Evolutionary conservation across 75 land plant genomes (phyloP).

Genomic region (Selaginella moellendorffii): DNA sequence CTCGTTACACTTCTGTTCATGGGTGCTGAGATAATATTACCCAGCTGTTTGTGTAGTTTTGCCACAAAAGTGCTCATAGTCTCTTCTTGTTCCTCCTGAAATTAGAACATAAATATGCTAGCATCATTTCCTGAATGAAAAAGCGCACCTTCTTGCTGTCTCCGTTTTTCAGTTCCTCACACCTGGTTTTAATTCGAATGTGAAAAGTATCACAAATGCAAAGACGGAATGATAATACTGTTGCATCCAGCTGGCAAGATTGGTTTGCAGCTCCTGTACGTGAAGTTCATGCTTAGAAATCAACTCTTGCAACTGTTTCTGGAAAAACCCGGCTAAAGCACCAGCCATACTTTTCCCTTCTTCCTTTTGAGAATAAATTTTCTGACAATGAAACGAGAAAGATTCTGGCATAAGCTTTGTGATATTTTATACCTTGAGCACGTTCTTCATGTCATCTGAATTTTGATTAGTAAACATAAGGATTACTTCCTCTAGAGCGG

Average conservation of each 20-base stretch:
- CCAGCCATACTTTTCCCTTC: neutral
- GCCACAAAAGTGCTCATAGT: neutral
- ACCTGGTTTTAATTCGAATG: no score
- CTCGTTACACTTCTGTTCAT: neutral
- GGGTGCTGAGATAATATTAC: neutral
- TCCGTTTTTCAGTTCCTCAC: neutral
- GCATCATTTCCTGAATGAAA: neutral
- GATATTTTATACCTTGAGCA: neutral
- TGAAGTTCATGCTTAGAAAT: neutral
- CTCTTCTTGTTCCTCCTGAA: neutral
- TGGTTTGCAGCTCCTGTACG: neutral
- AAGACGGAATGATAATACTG: no score
- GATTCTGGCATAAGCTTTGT: no score
- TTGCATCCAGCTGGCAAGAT: neutral
- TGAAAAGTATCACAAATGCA: no score
- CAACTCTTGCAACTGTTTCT: neutral
- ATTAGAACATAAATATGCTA: neutral
- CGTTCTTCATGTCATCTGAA: neutral
- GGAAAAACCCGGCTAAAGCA: neutral
- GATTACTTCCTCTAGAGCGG: neutral
- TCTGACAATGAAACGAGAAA: neutral
- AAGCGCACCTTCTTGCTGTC: neutral
- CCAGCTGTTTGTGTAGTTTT: neutral
- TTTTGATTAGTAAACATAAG: neutral
- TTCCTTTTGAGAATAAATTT: neutral